Conservation (phyloP, 176 grass and related monocot genomes). For the Secale cereale region DNA sequence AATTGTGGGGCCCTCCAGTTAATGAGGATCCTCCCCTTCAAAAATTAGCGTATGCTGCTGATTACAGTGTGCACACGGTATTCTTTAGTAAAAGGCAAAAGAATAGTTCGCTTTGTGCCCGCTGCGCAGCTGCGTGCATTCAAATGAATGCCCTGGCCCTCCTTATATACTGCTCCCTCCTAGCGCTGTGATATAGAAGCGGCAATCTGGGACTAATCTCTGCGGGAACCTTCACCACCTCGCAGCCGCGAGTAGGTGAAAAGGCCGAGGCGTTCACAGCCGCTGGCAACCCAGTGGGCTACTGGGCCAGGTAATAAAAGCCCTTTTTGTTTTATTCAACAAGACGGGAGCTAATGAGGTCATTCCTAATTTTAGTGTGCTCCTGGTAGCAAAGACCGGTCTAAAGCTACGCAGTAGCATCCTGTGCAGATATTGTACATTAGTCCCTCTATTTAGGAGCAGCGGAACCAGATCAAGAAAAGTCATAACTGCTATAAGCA, state of each 20-base stretch:
- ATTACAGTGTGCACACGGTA: neutral
- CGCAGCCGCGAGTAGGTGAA: neutral
- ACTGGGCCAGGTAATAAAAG: neutral
- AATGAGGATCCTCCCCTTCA: neutral
- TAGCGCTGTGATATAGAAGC: neutral
- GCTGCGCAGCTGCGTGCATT: slow-evolving; percentile 24
- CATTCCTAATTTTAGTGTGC: no score
- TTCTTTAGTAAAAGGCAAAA: slow-evolving; percentile 26
- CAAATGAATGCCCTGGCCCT: rapidly evolving
- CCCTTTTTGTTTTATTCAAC: no score
- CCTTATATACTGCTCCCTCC: neutral
- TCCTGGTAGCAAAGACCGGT: no score
- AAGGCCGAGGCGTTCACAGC: neutral
- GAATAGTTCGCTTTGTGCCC: slow-evolving; percentile 35
- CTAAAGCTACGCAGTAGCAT: no score
- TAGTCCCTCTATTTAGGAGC: no score
- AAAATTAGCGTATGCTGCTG: neutral
- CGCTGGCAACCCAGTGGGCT: neutral
- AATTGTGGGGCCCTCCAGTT: neutral
- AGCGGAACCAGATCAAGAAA: no score
- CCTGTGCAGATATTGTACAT: no score
- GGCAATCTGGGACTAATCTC: neutral
- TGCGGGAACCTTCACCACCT: neutral
- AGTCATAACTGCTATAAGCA: no score
- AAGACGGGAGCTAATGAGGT: no score